Conservation (phyloP, 306 rosid genomes). For the Sechiopsis laciniata region DNA sequence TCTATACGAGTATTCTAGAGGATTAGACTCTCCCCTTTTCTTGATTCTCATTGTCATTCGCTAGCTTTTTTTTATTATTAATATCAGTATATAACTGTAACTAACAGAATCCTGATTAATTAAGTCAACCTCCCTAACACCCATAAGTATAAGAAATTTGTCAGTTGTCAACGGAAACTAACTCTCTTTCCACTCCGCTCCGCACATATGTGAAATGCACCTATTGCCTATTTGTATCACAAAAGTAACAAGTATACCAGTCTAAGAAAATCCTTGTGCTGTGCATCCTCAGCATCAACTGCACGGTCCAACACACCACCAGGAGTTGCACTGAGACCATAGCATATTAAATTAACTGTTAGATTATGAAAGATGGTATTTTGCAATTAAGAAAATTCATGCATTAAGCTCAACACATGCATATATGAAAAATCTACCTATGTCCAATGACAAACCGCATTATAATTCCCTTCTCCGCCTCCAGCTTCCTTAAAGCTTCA, state of each 20-base stretch:
- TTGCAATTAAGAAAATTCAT: conserved; percentile 8
- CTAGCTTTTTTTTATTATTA: not conserved
- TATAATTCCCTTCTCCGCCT: conserved; percentile 51
- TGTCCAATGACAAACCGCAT: conserved; percentile 55
- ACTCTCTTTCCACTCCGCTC: not conserved
- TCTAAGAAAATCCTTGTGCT: conserved; percentile 45
- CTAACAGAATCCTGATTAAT: not conserved
- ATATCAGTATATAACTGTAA: not conserved
- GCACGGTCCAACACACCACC: conserved; percentile 57
- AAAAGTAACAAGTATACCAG: conserved; percentile 33
- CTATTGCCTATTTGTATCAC: not conserved
- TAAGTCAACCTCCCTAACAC: conserved; percentile 10
- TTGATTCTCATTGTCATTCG: not conserved
- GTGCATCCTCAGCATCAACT: conserved; percentile 47
- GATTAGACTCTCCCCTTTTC: not conserved
- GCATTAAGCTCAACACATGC: too few species aligned
- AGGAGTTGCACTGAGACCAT: conserved; percentile 37
- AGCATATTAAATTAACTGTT: conserved; percentile 7
- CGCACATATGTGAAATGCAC: not conserved
- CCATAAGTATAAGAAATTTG: not conserved
- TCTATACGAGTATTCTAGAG: not conserved
- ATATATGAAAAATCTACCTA: conserved; percentile 29
- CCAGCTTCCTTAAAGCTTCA: conserved; percentile 37
- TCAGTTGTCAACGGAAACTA: not conserved
- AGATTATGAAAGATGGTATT: conserved; percentile 9